Percentiles rank a stretch among this genome's conserved stretches.
Evolutionary conservation across 2,329 filamentous ascomycete genomes (phyloP).

Genomic region (Cladosporium oxysporum): DNA sequence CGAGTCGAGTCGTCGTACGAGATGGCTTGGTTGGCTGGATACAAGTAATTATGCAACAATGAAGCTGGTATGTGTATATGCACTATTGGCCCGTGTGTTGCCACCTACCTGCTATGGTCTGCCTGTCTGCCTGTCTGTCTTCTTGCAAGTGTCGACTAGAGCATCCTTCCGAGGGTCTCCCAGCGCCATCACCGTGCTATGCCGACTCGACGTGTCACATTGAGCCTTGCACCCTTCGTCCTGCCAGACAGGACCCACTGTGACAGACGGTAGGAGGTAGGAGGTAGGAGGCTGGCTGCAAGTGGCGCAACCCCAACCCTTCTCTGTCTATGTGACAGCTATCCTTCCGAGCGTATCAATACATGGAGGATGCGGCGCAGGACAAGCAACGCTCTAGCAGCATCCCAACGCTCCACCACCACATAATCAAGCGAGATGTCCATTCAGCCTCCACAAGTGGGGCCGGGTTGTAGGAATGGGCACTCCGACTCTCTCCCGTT

Average conservation of each 20-base stretch:
- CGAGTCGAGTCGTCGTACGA: not conserved
- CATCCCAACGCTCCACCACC: not conserved
- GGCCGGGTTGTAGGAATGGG: not conserved
- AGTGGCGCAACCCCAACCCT: not conserved
- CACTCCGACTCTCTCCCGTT: not conserved
- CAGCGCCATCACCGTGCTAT: not conserved
- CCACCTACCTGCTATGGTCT: not conserved
- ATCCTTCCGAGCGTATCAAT: not conserved
- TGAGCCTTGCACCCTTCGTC: not conserved
- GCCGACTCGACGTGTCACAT: conserved; percentile 3
- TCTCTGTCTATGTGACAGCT: not conserved
- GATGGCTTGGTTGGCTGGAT: not conserved
- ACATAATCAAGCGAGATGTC: not conserved
- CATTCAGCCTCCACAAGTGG: not conserved
- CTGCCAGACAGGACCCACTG: not conserved
- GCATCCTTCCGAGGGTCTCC: conserved; percentile 7
- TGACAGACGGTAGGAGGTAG: not conserved
- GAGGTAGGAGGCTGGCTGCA: not conserved
- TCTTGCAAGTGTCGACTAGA: not conserved
- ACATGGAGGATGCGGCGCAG: not conserved
- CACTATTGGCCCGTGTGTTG: not conserved
- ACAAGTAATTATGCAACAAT: not conserved
- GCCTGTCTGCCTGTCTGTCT: not conserved
- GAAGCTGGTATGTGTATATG: not conserved
- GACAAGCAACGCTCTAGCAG: not conserved